These are phyloP conservation scores for Tricholoma matsutake DNA, from an alignment of 768 basidiomycete species.

Conservation along the genomic window DNA sequence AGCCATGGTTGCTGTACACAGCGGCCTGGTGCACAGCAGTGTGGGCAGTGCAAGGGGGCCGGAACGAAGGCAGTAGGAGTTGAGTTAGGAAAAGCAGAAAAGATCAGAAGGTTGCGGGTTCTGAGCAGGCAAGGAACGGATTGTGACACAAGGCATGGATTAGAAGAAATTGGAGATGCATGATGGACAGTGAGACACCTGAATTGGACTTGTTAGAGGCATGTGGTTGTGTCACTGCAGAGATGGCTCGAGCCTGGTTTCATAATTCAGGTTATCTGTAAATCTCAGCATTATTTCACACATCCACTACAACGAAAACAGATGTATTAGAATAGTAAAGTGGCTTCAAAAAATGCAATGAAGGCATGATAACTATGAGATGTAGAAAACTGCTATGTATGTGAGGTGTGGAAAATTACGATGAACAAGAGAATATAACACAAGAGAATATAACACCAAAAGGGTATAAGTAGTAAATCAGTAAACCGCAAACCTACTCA, in stretches of 20 bases:
- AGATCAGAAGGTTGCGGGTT: too few relatives aligned
- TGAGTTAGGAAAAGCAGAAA: too few relatives aligned
- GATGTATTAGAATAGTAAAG: not conserved
- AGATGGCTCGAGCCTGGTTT: constrained; percentile 27
- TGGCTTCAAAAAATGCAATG: not conserved
- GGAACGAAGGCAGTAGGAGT: too few relatives aligned
- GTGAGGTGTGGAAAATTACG: not conserved
- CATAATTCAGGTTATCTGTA: constrained; percentile 17
- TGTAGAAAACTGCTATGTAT: not conserved
- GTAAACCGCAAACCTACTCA: too few relatives aligned
- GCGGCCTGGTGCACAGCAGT: too few relatives aligned
- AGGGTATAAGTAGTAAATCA: too few relatives aligned
- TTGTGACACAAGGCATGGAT: constrained; percentile 27
- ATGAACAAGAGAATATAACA: too few relatives aligned
- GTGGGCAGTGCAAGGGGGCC: too few relatives aligned
- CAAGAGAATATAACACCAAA: too few relatives aligned
- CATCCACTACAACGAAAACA: not conserved
- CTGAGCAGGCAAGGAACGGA: too few relatives aligned
- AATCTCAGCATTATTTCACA: too few relatives aligned
- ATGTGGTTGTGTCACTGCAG: constrained; percentile 20
- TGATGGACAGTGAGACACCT: constrained; percentile 9
- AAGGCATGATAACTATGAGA: not conserved
- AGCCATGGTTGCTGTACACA: too few relatives aligned
- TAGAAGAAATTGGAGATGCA: constrained; percentile 12
- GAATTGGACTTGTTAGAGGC: constrained; percentile 19